Conservation (phyloP, 164 flowering plant genomes). For the Litsea cubeba region DNA sequence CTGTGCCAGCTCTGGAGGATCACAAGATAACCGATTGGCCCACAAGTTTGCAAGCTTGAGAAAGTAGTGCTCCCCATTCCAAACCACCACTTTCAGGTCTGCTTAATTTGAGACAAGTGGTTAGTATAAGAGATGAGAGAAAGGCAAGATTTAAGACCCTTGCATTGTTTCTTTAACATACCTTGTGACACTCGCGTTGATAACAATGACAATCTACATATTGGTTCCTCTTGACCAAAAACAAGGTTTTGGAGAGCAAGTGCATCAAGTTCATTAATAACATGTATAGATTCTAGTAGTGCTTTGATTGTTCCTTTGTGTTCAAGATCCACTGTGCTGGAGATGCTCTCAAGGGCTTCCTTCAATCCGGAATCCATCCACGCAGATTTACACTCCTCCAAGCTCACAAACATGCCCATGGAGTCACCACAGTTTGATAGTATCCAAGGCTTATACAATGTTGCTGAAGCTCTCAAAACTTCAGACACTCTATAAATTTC, state of each 20-base stretch:
- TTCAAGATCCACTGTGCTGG: conserved; percentile 19
- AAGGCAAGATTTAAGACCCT: neutral
- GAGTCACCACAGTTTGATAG: conserved; percentile 27
- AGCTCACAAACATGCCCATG: conserved; percentile 21
- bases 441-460: conserved; percentile 76
- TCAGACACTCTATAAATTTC: conserved; percentile 67
- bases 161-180: conserved; percentile 16
- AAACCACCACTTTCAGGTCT: conserved; percentile 58
- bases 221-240: conserved; percentile 26
- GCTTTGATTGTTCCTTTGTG: conserved; percentile 23
- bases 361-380: conserved; percentile 75
- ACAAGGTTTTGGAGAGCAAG: conserved; percentile 30
- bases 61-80: conserved; percentile 68
- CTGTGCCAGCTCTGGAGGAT: conserved; percentile 56
- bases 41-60: conserved; percentile 72
- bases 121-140: conserved; percentile 3
- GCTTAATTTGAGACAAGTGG: conserved; percentile 12
- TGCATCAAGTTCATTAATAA: conserved; percentile 43
- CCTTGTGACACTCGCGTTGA: conserved; percentile 50
- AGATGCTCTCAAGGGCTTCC: conserved; percentile 48
- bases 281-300: conserved; percentile 49
- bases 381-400: conserved; percentile 50
- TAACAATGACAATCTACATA: conserved; percentile 54
- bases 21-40: conserved; percentile 65
- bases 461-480: conserved; percentile 50